phyloP scores from a whole-genome alignment of 2,329 filamentous ascomycete species.

The Beauveria varroae region DNA sequence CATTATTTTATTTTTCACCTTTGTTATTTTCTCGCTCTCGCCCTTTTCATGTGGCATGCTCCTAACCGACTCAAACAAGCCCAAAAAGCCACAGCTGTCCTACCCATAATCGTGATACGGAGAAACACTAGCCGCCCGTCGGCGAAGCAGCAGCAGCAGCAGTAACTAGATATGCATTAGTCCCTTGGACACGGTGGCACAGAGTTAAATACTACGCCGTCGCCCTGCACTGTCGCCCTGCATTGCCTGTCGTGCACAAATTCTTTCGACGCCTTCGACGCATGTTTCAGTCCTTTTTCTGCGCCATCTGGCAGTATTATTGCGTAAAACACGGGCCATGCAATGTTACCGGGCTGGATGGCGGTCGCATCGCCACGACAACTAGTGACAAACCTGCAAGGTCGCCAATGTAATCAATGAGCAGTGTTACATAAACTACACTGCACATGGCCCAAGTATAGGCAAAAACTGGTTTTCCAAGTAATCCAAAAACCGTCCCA shows the following conservation, averaged over 20 bases:
- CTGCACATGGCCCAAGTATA: too few species aligned
- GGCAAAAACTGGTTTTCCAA: too few species aligned
- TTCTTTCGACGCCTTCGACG: background rate
- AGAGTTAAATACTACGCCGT: background rate
- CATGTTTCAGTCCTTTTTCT: background rate
- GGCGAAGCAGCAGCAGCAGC: background rate
- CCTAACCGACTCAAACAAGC: background rate
- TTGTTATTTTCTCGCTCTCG: background rate
- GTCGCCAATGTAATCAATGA: background rate
- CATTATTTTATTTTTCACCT: background rate
- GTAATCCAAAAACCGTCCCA: too few species aligned
- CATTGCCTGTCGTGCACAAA: background rate
- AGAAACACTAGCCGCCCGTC: background rate
- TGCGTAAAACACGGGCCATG: background rate
- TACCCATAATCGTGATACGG: background rate
- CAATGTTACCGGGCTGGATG: background rate
- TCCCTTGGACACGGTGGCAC: background rate
- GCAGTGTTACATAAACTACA: background rate
- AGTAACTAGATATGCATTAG: background rate
- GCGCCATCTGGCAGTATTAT: too few species aligned
- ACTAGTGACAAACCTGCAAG: background rate
- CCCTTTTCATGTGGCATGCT: background rate
- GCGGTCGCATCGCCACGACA: background rate
- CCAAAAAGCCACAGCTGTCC: background rate
- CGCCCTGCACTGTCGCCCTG: background rate